Base-by-base conservation (phyloP, 495 filamentous ascomycete species). In the Cercophora newfieldiana region DNA sequence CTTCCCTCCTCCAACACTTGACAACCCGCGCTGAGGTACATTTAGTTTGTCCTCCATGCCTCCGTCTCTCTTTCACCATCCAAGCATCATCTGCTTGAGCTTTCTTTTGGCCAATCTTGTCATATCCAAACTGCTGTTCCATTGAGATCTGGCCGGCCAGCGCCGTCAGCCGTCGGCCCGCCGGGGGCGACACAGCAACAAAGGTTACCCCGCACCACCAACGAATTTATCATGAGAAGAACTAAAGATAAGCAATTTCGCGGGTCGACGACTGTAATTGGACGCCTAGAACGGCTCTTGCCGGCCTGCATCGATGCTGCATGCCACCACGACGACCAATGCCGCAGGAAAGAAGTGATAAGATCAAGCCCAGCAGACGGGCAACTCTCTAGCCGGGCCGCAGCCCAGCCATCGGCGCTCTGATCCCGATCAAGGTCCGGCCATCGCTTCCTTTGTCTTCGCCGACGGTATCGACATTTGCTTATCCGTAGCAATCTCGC, bases 101-200 rank as follows among this genome's bases (percentile, higher is more conserved):
- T n/a, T n/a, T n/a, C n/a, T n/a, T n/a, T n/a, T n/a, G n/a, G n/a
- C n/a, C n/a, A n/a, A n/a, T n/a, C n/a, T n/a, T n/a, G n/a, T n/a
- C n/a, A n/a, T n/a, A n/a, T n/a, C n/a, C n/a, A n/a, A n/a, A n/a
- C n/a, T n/a, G n/a, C n/a, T n/a, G n/a, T n/a, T n/a, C n/a, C 37
- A 47, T 8, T 51, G 49, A 8, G 7, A 19, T n/a, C n/a, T n/a
- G n/a, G n/a, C n/a, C n/a, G n/a, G n/a, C n/a, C n/a, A n/a, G n/a
- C n/a, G n/a, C n/a, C n/a, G n/a, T n/a, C n/a, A n/a, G 63, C 63
- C 63, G 66, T 5, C 59, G 67, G 63, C 53, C 67, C 58, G 67
- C 47, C 67, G 67, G 67, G 19, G 48, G 19, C 51, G 2, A 31
- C 19, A 33, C 55, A 7, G 19, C 28, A 12, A 26, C 55, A 60